Base-by-base conservation (phyloP, 2,329 filamentous ascomycete genomes). In the Diaporthe longicolla region DNA sequence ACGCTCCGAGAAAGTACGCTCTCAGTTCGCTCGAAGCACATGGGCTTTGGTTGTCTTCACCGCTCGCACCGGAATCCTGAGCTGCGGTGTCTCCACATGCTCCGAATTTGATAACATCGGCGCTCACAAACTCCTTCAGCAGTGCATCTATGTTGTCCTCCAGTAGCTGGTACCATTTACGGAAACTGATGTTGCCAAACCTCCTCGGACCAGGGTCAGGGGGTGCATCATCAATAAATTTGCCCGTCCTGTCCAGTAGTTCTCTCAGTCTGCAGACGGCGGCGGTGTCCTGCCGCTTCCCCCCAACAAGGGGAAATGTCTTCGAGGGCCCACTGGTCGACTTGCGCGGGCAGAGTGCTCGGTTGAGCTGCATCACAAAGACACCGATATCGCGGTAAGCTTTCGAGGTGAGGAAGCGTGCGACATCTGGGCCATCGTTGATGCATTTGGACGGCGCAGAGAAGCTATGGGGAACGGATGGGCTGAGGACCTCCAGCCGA, bases 111-210 rank as follows among this genome's bases (percentile, higher is more conserved):
- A 85, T 77, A 52, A 82, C 78, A 3, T 80, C 77, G 15, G 76
- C 76, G 0, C 90, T 87, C 24, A 96, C 79, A 78, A 87, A 87
- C 74, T 90, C 85, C 52, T 85, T 81, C 35, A 95, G 83, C 2
- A 96, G 84, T 15, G 77, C 83, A 4, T 89, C 83, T 1, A 90
- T 83, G 21, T 89, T 86, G 71, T 90, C 87, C 77, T 92, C 91
- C 17, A 97, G 86, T 40, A 95, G 83, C 63, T 89, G 85, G 81
- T 93, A 90, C 96, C 97, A 99, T 77, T 87, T 94, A 40, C 95
- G 89, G 83, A 98, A 99, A 79, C 94, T 96, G 59, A 94, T 87
- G 81, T 99, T 99, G 45, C 97, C 97, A 81, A 98, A 99, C 76
- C 97, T 89, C 70, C 96, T 89, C 24, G 96, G 95, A 19, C 95